Evolutionary conservation across 1,284 basidiomycete genomes (phyloP), one percentile per base, ranked within the genome.

Genomic region (Microbotryum lychnidis-dioicae): DNA sequence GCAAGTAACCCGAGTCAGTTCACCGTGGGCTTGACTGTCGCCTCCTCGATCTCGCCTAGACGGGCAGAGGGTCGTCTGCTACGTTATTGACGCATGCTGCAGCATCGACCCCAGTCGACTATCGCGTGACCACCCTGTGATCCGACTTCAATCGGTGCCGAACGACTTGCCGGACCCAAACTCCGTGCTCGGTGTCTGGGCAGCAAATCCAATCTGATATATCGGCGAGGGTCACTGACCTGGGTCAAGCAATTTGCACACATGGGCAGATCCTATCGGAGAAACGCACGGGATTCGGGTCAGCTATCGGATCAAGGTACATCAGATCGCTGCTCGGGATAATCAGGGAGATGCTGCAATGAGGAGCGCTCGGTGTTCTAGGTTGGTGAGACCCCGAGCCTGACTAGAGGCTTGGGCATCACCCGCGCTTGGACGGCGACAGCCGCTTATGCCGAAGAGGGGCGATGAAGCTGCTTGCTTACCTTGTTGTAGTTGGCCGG

Each of bases 221-320:
- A n/a, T 21, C n/a, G 16, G 47, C n/a, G 4, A 29, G 8, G 21
- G 25, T 16, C 7, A 47, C 67, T 25, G 23, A 69, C 69, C 54
- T 69, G 68, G 0, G 69, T 70, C 25, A 58, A 58, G 48, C 69
- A 70, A 44, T 70, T 70, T 27, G 66, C 64, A 54, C 69, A 70
- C 16, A 67, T 70, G 3, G 69, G 68, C 33, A 61, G 67, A 9
- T 64, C 54, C 67, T 69, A 58, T 44, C 14, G 31, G 7, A 18
- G 46, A 14, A 31, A 14, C 9, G 16, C 12, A 23, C 27, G 20
- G 8, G 21, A 8, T 14, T 50, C 18, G 48, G 21, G 4, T 23
- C 48, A 50, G 48, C 23, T 23, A 18, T 44, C 8, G 21, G 55
- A n/a, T 55, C 44, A 14, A 2, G 3, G 10, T 33, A 12, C 6